Percentiles rank a stretch among this genome's conserved stretches.
phyloP scores from a whole-genome alignment of 2,329 filamentous ascomycete genomes.

The Colletotrichum nymphaeae region DNA sequence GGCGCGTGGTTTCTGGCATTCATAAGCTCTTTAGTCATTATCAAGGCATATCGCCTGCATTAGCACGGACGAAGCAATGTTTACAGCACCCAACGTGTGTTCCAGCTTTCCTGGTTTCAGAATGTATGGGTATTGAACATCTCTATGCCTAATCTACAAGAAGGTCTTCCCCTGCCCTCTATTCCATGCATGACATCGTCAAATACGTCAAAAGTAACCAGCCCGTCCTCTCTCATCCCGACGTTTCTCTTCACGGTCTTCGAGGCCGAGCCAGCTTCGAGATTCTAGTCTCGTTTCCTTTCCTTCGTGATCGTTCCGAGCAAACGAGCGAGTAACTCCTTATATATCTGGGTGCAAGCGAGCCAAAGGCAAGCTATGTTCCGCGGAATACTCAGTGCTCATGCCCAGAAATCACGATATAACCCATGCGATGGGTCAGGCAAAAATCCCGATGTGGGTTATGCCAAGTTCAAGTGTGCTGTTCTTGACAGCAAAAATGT shows the following conservation, averaged over 20 bases:
- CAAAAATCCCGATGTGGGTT: not conserved
- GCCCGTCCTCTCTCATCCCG: not conserved
- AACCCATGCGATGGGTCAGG: not conserved
- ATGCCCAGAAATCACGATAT: slow-evolving; percentile 7
- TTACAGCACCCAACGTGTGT: not conserved
- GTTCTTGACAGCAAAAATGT: not conserved
- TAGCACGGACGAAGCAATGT: not conserved
- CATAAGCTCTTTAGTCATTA: not conserved
- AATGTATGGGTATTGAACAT: slow-evolving; percentile 34
- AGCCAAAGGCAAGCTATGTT: not conserved
- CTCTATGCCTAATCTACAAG: slow-evolving; percentile 34
- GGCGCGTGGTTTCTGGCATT: not conserved
- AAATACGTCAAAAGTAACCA: slow-evolving; percentile 20
- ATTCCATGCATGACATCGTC: slow-evolving; percentile 27
- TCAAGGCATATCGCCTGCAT: not conserved
- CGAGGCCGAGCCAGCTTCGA: not conserved
- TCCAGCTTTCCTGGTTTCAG: not conserved
- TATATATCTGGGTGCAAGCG: not conserved
- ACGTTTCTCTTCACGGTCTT: not conserved
- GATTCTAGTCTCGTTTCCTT: not conserved
- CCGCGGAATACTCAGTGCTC: not conserved
- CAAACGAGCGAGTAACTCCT: slow-evolving; percentile 14
- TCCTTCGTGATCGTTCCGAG: slow-evolving; percentile 5
- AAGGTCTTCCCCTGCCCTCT: slow-evolving; percentile 17
- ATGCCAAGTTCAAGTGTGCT: not conserved